These are phyloP conservation scores for Blastomyces emzantsi DNA, from an alignment of 2,329 filamentous ascomycete genomes.

Conservation along the genomic window DNA sequence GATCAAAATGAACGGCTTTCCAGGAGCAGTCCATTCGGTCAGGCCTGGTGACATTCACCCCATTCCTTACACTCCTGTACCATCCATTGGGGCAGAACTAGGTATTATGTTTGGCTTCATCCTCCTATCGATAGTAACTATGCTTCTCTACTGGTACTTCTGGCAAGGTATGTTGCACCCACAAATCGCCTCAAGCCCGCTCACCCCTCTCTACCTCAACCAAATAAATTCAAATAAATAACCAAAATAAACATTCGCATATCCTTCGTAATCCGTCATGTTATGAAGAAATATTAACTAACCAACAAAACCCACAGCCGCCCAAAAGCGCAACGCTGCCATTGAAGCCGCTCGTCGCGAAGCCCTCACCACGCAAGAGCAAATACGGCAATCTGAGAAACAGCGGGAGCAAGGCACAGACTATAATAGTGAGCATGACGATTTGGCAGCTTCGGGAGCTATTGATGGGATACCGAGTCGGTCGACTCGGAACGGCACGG, in stretches of 20 bases:
- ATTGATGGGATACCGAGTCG: constrained; percentile 6
- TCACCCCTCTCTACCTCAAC: background rate
- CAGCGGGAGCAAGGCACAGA: background rate
- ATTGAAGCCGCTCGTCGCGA: constrained; percentile 28
- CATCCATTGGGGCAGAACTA: constrained; percentile 28
- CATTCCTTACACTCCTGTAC: constrained; percentile 21
- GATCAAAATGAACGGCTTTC: constrained; percentile 7
- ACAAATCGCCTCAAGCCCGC: background rate
- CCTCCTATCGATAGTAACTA: constrained; percentile 22
- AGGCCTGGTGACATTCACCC: constrained; percentile 8
- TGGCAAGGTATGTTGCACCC: constrained; percentile 7
- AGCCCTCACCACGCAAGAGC: constrained; percentile 18
- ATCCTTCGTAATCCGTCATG: background rate
- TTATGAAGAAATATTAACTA: background rate
- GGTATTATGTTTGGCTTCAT: constrained; percentile 35
- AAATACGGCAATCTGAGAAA: constrained; percentile 10
- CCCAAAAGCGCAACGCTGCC: constrained; percentile 20
- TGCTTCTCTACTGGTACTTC: constrained; percentile 8
- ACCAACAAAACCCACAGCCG: constrained; percentile 12
- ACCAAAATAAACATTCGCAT: background rate
- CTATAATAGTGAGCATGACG: background rate
- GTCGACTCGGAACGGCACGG: constrained; percentile 12
- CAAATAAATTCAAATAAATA: background rate
- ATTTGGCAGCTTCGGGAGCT: background rate
- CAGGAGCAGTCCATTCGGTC: background rate